Base-by-base conservation (phyloP, 2,329 filamentous ascomycete genomes). In the Diaporthe destruens region DNA sequence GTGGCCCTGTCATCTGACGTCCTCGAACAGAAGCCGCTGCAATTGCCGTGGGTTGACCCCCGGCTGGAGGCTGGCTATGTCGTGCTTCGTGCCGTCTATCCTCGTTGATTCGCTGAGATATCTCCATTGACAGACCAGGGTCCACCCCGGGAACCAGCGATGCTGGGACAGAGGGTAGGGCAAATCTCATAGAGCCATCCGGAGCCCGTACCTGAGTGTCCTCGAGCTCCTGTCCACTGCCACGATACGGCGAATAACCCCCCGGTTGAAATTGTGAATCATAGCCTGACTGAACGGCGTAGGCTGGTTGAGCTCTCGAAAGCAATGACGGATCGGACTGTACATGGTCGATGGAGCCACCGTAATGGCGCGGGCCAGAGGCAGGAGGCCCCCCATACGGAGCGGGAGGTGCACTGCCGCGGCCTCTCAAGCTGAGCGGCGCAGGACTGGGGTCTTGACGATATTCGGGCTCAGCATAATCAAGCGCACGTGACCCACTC, bases 111-210 rank as follows among this genome's bases (percentile, higher is more conserved):
- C 87, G 84, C 3, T 90, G 87, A 1, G 87, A 83, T n/a, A 90
- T 83, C 76, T 91, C 88, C 69, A 87, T 85, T 0, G 88, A 85
- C 47, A 90, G 81, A 23, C 78, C 79, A 4, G 88, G 87, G 74
- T 92, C 89, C 34, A 90, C 83, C 4, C 89, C 90, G n/a, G 90
- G 87, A 9, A 92, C 86, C 29, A 92, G 81, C 4, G 89, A 88
- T 1, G 88, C 79, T 6, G 90, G 90, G 2, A 91, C 82, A 5
- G 84, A 78, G 1, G 68, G 68, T 44, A 70, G 29, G 44, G 68
- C 56, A 42, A 61, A 61, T 61, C 55, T 61, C 68, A 70, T 70
- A 34, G 68, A 70, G 29, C 68, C 68, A 34, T 70, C 72, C 20
- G 72, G 70, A 29, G 51, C 70, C 34, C 53, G 49, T 9, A 75